Evolutionary conservation across 225 moss, liverwort and hornwort species (phyloP).

Genomic region (Polytrichum commune): DNA sequence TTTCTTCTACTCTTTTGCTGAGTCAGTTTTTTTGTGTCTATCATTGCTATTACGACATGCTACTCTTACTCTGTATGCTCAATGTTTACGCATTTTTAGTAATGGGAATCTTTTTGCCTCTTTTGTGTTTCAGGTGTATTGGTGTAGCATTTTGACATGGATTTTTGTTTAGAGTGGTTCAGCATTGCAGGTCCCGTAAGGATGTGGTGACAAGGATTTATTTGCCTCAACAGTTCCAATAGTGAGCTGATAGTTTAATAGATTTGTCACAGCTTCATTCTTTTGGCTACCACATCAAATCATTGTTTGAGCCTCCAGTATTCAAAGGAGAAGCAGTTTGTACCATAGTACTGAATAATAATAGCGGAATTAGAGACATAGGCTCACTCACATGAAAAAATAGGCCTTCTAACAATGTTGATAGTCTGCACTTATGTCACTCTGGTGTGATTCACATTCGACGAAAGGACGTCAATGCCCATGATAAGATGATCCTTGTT

Average conservation of each 20-base stretch:
- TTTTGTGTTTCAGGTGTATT: constrained; percentile 1
- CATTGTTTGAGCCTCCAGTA: constrained; percentile 60
- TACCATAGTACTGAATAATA: constrained; percentile 57
- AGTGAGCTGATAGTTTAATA: constrained; percentile 28
- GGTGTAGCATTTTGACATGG: constrained; percentile 11
- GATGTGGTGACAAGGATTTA: constrained; percentile 11
- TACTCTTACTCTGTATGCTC: no score
- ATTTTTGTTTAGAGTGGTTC: constrained; percentile 21
- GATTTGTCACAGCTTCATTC: constrained; percentile 39
- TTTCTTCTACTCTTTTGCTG: neutral
- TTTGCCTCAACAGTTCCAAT: constrained; percentile 14
- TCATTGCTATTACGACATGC: no score
- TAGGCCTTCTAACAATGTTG: constrained; percentile 20
- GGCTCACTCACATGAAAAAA: constrained; percentile 13
- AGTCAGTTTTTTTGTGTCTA: no score
- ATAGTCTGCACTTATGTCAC: constrained; percentile 14
- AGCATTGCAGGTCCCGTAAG: constrained; percentile 20
- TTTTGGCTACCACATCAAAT: constrained; percentile 43
- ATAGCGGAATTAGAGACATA: constrained; percentile 27
- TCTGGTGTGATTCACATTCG: constrained; percentile 8
- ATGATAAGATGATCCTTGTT: constrained; percentile 11
- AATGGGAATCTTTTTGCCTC: no score
- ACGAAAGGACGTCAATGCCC: constrained; percentile 12
- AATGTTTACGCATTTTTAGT: no score
- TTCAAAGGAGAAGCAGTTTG: constrained; percentile 39